Evolutionary conservation across 2,329 filamentous ascomycete species (phyloP), one percentile per base, ranked within the genome.

Genomic region (Calonectria leucothoes): DNA sequence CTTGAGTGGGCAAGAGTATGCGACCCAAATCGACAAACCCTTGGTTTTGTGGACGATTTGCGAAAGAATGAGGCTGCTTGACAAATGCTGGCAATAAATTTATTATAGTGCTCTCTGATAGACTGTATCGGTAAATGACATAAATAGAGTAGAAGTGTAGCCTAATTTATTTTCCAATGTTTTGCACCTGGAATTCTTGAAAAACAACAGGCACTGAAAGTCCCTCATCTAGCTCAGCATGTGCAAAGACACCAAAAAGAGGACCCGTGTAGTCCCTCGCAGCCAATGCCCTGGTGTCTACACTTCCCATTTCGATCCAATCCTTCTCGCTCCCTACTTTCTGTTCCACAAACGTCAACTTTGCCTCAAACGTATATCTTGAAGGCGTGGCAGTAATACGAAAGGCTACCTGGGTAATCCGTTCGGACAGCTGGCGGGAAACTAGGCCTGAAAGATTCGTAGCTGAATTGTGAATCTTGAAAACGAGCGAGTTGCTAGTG

Each of bases 391-490:
- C 39, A 4, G 39, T 31, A 39, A 64, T 48, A 6, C 37, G 39
- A 64, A 64, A 64, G 3, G 42, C 25, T 14, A 64, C 59, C 17
- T 33, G 59, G 4, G 39, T 23, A 5, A 64, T 31, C 4, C 33
- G 31, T 14, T 48, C 39, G 4, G 59, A n/a, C 6, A 64, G 17
- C 4, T 48, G 59, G 7, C 59, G 37, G 27, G 59, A 64, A 48
- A 64, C 6, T 6, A 48, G 8, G 7, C 59, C 59, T 8, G 59
- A 48, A 4, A 64, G 27, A 7, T n/a, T 64, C 4, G 10, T 64
- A 12, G 59, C 59, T 2, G 59, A 45, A 48, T 64, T 64, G 17
- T 64, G 59, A 64, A 64, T 64, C 39, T 48, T 64, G 59, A 48
- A 64, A 4, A 64, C 39, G n/a, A 64, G 59, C 4, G 59, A 64